Percentiles rank a stretch among this genome's conserved stretches.
Evolutionary conservation across 208 protist species (phyloP).

Genomic region (Trichomonas tenax): DNA sequence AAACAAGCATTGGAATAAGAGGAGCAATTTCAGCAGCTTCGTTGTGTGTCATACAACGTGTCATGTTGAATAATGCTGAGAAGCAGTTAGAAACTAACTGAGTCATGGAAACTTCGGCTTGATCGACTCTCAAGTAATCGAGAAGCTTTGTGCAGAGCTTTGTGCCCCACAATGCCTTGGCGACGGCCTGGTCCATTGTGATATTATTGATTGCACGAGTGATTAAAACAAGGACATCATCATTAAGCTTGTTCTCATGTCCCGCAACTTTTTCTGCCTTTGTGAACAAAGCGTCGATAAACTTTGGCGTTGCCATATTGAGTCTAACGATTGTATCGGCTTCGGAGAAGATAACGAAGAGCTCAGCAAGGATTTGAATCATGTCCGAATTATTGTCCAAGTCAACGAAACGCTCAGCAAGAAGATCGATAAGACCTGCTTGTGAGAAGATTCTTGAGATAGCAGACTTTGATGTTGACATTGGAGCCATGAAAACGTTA

Average conservation of each 20-base stretch:
- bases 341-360: neutral
- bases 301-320: neutral
- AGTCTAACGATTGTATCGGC: neutral
- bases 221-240: neutral
- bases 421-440: neutral
- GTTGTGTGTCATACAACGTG: neutral
- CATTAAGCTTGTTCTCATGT: neutral
- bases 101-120: neutral
- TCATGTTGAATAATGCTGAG: neutral
- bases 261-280: neutral
- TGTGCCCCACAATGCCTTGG: neutral
- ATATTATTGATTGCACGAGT: neutral
- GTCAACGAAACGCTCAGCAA: neutral
- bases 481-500: neutral
- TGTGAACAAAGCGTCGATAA: neutral
- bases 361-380: neutral
- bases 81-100: neutral
- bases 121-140: neutral
- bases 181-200: neutral
- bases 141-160: neutral
- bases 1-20: neutral
- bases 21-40: neutral
- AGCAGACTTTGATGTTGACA: neutral
- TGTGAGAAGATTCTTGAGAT: neutral
- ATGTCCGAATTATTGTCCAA: neutral